Evolutionary conservation across 2,329 filamentous ascomycete species (phyloP), one percentile per base, ranked within the genome.

Genomic region (Stachybotrys chartarum): DNA sequence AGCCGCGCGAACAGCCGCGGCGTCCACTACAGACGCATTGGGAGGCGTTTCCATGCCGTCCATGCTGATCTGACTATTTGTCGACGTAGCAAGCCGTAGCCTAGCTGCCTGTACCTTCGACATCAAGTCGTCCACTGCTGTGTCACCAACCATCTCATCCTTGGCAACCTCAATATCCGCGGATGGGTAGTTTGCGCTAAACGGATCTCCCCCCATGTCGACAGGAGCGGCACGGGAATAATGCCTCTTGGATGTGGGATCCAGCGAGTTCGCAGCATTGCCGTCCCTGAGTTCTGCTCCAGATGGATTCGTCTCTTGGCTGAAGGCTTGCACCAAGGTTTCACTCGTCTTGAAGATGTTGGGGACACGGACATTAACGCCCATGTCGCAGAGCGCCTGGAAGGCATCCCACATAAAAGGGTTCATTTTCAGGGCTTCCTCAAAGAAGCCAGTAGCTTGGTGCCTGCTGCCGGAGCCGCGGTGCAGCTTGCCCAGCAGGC

Each of bases 351-450:
- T 91, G 75, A 96, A 99, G 59, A 97, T 88, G 65, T 95, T 96
- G 30, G 86, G 82, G 10, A 94, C 85, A 55, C 89, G 85, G 54
- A 97, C 80, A 61, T 85, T 86, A 49, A 91, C 87, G 5, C 90
- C 90, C 85, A 83, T 90, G 66, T 97, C 91, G 68, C 92, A 96
- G 7, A 99, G 80, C 16, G 84, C 87, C 24, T 87, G 85, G 65
- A 97, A 97, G 0, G 93, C 92, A 76, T 99, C 94, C 94, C 94
- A 99, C 83, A 96, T 94, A 71, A 97, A 93, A 1, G 94, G 92
- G 66, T 97, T 99, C 54, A 86, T 71, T 72, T 92, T 95, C 64
- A 99, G 75, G 6, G 92, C 85, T 57, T 95, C 91, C 61, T 96
- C 91, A 67, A 94, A 97, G 69, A 84, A 91, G 61, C 88, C 83